These are phyloP conservation scores for Spinacia oleracea DNA, from an alignment of 179 eudicot species.

Conservation along the genomic window DNA sequence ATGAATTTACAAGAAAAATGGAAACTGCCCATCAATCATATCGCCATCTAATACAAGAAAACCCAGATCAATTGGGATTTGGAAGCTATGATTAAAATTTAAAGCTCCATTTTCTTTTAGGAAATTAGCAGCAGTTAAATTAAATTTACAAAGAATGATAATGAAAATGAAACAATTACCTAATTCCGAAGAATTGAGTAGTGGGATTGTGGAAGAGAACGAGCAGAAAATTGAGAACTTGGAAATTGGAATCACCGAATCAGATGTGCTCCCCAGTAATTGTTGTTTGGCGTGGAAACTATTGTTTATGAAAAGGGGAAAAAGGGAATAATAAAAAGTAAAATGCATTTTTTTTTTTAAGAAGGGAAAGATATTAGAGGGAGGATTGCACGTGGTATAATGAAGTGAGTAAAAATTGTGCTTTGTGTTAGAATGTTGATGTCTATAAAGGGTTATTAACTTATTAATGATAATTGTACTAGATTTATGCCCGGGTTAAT, in stretches of 20 bases:
- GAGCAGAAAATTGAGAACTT: not conserved
- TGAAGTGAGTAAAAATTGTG: not conserved
- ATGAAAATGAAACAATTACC: not conserved
- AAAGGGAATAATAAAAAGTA: not conserved
- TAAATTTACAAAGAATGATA: not conserved
- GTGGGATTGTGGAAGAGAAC: slow-evolving; percentile 4
- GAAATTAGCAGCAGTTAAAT: not conserved
- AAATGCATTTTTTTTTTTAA: not conserved
- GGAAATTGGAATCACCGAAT: not conserved
- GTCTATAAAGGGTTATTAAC: no score
- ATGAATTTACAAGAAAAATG: slow-evolving; percentile 1
- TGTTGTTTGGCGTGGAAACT: not conserved
- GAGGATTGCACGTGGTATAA: not conserved
- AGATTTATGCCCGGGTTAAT: no score
- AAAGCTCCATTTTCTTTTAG: not conserved
- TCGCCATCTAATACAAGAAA: not conserved
- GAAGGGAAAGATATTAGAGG: not conserved
- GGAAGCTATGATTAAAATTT: not conserved
- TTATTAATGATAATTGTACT: no score
- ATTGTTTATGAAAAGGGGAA: not conserved
- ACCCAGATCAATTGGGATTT: not conserved
- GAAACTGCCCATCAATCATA: not conserved
- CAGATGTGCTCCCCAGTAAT: slow-evolving; percentile 16
- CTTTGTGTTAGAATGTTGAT: no score
- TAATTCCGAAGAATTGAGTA: not conserved